These are phyloP conservation scores for Cytospora mali DNA, from an alignment of 2,329 filamentous ascomycete genomes.

Conservation along the genomic window DNA sequence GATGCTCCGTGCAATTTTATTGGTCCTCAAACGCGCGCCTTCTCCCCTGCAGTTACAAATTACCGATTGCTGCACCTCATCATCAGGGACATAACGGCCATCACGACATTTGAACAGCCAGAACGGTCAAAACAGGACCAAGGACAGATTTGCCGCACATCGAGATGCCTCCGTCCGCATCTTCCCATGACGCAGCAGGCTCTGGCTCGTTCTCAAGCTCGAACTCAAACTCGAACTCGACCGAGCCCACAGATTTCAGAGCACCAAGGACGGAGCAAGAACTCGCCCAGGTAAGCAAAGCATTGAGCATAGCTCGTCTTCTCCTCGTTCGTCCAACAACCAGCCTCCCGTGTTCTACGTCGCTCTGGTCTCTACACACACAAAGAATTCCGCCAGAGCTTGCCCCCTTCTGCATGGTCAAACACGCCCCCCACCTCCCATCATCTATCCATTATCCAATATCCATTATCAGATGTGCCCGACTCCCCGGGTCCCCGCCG, in stretches of 20 bases:
- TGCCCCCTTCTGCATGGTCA: neutral
- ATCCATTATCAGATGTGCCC: too few relatives aligned
- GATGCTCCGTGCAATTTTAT: neutral
- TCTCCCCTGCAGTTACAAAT: neutral
- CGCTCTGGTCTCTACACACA: conserved; percentile 8
- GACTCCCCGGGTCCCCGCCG: neutral
- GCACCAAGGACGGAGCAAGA: conserved; percentile 22
- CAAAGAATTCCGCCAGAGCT: conserved; percentile 1
- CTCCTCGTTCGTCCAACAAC: neutral
- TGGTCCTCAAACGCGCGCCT: neutral
- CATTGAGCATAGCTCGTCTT: neutral
- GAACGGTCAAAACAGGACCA: too few relatives aligned
- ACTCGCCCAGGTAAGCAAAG: conserved; percentile 24
- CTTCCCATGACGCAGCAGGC: conserved; percentile 14
- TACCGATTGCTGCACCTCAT: neutral
- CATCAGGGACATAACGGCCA: neutral
- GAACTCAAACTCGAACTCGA: too few relatives aligned
- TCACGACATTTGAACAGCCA: neutral
- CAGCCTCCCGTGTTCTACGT: neutral
- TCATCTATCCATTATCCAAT: too few relatives aligned
- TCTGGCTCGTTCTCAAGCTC: conserved; percentile 9
- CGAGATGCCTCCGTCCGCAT: conserved; percentile 8
- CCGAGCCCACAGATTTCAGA: too few relatives aligned
- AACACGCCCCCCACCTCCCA: too few relatives aligned
- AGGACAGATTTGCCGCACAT: neutral